phyloP scores from a whole-genome alignment of 495 filamentous ascomycete species.

The Parachaetomium inaequale region DNA sequence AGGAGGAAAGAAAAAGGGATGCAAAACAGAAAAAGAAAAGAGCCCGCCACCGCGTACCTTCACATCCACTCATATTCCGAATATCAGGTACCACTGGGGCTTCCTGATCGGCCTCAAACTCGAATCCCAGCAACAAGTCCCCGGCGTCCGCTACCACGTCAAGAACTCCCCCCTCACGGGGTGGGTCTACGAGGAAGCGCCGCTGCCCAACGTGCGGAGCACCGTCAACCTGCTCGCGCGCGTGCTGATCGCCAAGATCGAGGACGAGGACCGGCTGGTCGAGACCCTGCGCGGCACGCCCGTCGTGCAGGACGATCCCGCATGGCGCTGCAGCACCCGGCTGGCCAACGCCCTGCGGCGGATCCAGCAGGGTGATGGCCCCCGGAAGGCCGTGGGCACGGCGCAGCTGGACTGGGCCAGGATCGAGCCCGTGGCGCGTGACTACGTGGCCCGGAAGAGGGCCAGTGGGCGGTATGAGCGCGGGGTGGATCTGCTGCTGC shows the following conservation, averaged over 20 bases:
- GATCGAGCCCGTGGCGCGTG: neutral
- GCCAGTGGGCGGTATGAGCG: neutral
- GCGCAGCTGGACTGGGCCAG: neutral
- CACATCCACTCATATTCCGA: neutral
- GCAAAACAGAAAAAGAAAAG: too few relatives aligned
- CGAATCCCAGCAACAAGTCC: neutral
- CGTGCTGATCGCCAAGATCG: constrained; percentile 1
- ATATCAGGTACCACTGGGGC: neutral
- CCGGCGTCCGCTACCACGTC: constrained; percentile 5
- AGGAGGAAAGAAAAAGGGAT: too few relatives aligned
- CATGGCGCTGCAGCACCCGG: neutral
- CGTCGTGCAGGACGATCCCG: neutral
- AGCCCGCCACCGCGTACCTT: too few relatives aligned
- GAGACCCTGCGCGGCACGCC: neutral
- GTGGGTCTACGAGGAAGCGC: neutral
- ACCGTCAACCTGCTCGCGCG: constrained; percentile 1
- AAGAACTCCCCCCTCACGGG: neutral
- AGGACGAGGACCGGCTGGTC: neutral
- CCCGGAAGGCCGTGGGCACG: neutral
- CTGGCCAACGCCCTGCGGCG: neutral
- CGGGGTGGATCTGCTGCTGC: neutral
- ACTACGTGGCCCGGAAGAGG: neutral
- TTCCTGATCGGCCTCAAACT: neutral
- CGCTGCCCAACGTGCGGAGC: neutral
- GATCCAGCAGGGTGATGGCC: neutral